phyloP scores from a whole-genome alignment of 495 filamentous ascomycete species.

The Aspergillus coremiiformis region DNA sequence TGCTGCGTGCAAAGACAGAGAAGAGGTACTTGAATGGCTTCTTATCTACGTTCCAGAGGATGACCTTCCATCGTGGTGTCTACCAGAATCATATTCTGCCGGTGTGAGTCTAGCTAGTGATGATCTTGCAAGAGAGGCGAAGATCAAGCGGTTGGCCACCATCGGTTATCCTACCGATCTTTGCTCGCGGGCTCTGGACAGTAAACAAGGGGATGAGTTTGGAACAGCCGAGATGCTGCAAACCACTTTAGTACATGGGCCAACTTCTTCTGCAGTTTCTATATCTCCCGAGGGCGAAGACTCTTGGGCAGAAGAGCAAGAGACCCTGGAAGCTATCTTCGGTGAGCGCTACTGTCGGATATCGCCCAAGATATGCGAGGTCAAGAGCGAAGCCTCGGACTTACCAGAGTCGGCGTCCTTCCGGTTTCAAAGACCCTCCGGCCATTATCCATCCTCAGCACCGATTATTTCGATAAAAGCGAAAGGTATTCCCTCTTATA shows the following conservation, averaged over 20 bases:
- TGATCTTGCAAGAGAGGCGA: constrained; percentile 69
- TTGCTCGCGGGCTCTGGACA: constrained; percentile 65
- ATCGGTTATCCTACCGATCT: constrained; percentile 80
- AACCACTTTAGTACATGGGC: constrained; percentile 47
- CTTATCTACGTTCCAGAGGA: constrained; percentile 95
- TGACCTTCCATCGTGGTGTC: constrained; percentile 79
- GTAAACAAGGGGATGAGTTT: constrained; percentile 62
- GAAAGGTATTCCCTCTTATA: constrained; percentile 74
- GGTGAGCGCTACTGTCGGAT: constrained; percentile 51
- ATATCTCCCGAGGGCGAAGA: constrained; percentile 23
- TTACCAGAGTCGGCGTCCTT: constrained; percentile 33
- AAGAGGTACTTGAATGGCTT: constrained; percentile 89
- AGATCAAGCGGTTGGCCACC: constrained; percentile 71
- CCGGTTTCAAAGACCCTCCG: constrained; percentile 45
- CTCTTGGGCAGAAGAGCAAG: constrained; percentile 79
- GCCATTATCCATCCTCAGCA: constrained; percentile 63
- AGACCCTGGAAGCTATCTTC: constrained; percentile 74
- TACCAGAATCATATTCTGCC: constrained; percentile 83
- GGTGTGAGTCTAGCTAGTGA: constrained; percentile 76
- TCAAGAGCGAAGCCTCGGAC: constrained; percentile 44
- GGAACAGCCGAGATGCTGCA: constrained; percentile 73
- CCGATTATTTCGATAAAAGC: constrained; percentile 66
- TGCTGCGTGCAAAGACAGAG: constrained; percentile 79
- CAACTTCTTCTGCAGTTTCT: constrained; percentile 12
- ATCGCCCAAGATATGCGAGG: constrained; percentile 55